phyloP scores from a whole-genome alignment of 1,284 basidiomycete genomes.

The Trichosporon asahii region DNA sequence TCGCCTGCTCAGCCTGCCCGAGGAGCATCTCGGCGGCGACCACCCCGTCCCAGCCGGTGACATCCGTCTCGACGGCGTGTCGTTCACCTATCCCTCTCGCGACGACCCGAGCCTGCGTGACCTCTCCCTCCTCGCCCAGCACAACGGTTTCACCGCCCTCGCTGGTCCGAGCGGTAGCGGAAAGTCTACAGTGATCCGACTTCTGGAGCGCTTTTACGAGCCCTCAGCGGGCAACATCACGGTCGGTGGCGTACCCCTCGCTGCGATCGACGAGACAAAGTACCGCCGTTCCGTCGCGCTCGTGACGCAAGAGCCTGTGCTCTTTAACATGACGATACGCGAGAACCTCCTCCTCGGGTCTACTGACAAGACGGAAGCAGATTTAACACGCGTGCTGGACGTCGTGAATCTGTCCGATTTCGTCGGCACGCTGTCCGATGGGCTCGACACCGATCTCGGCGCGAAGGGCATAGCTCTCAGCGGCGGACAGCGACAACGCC shows the following conservation, averaged over 20 bases:
- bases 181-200: conserved; percentile 84
- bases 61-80: conserved; percentile 72
- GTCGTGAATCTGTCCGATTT: not conserved
- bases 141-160: not conserved
- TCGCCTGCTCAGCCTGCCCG: not conserved
- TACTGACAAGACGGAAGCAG: not conserved
- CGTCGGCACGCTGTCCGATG: not conserved
- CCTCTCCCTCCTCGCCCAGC: not conserved
- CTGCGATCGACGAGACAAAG: not conserved
- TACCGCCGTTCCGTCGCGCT: not conserved
- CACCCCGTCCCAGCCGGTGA: not conserved
- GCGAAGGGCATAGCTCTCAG: conserved; percentile 52
- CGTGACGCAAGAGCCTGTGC: not conserved
- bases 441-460: not conserved
- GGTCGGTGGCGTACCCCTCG: conserved; percentile 61
- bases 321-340: not conserved
- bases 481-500: conserved; percentile 55
- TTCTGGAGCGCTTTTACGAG: conserved; percentile 90
- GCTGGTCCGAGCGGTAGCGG: conserved; percentile 77
- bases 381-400: not conserved
- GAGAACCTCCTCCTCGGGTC: not conserved
- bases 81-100: conserved; percentile 85
- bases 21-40: not conserved
- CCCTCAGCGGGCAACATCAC: conserved; percentile 75
- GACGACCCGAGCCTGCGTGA: conserved; percentile 56